phyloP scores from a whole-genome alignment of 108 stramenopile genomes.

The Pseudonitzschia multiseries region DNA sequence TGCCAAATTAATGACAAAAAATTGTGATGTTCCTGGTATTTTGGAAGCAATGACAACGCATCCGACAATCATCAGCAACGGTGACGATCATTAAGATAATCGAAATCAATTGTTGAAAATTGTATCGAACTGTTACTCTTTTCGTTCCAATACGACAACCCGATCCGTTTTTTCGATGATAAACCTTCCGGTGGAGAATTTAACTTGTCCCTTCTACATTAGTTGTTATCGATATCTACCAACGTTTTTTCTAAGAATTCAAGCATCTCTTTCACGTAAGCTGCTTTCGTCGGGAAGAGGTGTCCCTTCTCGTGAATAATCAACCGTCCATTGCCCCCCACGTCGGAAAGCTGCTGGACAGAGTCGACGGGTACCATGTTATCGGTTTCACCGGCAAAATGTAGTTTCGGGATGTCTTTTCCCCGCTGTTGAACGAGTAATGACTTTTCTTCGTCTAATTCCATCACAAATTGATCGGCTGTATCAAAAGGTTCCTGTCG shows the following conservation, averaged over 20 bases:
- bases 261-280: constrained; percentile 51
- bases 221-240: not conserved
- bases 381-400: constrained; percentile 74
- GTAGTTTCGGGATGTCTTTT: constrained; percentile 60
- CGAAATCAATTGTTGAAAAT: not conserved
- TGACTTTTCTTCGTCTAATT: constrained; percentile 4
- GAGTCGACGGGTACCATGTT: constrained; percentile 56
- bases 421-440: constrained; percentile 21
- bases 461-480: constrained; percentile 17
- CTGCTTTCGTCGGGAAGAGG: constrained; percentile 69
- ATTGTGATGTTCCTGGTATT: constrained; percentile 56
- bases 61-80: not conserved
- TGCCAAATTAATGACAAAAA: constrained; percentile 51
- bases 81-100: not conserved
- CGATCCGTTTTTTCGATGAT: not conserved
- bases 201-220: not conserved
- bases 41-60: constrained; percentile 22
- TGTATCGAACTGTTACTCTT: too few relatives aligned
- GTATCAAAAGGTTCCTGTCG: constrained; percentile 50
- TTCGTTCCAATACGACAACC: not conserved
- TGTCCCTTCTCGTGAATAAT: constrained; percentile 72
- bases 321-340: constrained; percentile 62
- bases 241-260: constrained; percentile 50
- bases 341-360: constrained; percentile 41
- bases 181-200: not conserved